These are phyloP conservation scores for Syzygium grande DNA, from an alignment of 345 rosid genomes.

Conservation along the genomic window DNA sequence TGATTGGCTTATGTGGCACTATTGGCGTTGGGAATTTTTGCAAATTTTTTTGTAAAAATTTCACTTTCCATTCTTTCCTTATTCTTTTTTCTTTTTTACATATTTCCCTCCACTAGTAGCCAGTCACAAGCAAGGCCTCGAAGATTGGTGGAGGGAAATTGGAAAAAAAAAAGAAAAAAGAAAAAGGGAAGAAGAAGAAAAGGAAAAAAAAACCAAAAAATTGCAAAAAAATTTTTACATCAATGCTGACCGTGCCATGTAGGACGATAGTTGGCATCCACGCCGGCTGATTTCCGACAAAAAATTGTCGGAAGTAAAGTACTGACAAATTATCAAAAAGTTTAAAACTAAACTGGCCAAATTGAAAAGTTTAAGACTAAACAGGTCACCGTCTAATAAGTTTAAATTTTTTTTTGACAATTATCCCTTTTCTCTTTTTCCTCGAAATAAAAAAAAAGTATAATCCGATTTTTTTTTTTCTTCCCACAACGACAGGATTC, in stretches of 20 bases:
- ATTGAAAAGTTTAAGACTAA: background rate
- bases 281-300: fast-evolving
- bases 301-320: fast-evolving
- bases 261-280: fast-evolving
- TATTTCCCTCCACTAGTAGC: no score
- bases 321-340: background rate
- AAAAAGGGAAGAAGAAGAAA: no score
- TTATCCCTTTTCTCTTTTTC: background rate
- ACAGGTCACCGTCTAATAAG: fast-evolving
- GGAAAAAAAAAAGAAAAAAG: no score
- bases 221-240: background rate
- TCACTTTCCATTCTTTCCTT: no score
- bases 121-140: no score
- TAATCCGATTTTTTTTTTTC: background rate
- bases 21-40: no score
- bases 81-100: no score
- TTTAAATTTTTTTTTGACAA: background rate
- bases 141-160: no score
- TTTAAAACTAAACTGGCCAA: fast-evolving
- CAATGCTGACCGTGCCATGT: fast-evolving
- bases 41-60: no score
- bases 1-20: no score
- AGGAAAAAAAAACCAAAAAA: background rate
- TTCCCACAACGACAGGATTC: background rate
- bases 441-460: background rate